These are phyloP conservation scores for Candida mesenterica DNA, from an alignment of 1,139 yeast genomes.

Conservation along the genomic window DNA sequence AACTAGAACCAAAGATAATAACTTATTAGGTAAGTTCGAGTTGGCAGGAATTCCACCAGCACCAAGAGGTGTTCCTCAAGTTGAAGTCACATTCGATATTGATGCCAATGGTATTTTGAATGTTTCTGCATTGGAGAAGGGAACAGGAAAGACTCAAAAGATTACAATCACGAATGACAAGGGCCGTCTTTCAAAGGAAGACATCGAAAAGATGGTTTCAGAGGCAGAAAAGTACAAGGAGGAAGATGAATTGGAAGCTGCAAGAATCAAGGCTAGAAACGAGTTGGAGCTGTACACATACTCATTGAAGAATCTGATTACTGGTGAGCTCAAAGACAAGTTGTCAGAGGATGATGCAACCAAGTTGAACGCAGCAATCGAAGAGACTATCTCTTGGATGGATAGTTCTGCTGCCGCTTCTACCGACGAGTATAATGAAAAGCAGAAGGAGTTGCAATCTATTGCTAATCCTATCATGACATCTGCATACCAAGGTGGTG, in stretches of 20 bases:
- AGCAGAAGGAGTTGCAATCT: slow-evolving; percentile 63
- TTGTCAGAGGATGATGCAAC: slow-evolving; percentile 45
- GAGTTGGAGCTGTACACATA: slow-evolving; percentile 87
- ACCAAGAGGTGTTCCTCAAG: slow-evolving; percentile 50
- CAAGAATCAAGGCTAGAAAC: slow-evolving; percentile 75
- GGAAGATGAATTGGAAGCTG: slow-evolving; percentile 80
- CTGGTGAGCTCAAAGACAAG: slow-evolving; percentile 51
- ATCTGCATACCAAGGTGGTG: slow-evolving; percentile 60
- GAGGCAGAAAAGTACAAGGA: slow-evolving; percentile 78
- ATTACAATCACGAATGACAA: slow-evolving; percentile 62
- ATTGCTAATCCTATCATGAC: slow-evolving; percentile 66
- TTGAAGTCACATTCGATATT: slow-evolving; percentile 45
- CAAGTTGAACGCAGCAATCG: slow-evolving; percentile 39
- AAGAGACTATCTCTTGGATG: slow-evolving; percentile 49
- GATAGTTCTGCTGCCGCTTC: slow-evolving; percentile 52
- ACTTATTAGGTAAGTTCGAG: slow-evolving; percentile 46
- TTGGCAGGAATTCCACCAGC: slow-evolving; percentile 49
- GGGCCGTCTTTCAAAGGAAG: slow-evolving; percentile 29
- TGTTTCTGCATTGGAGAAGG: slow-evolving; percentile 46
- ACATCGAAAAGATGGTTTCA: slow-evolving; percentile 27
- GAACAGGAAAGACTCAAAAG: slow-evolving; percentile 66
- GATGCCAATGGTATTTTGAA: slow-evolving; percentile 50
- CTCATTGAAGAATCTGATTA: slow-evolving; percentile 62
- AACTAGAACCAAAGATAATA: slow-evolving; percentile 44
- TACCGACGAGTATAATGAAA: slow-evolving; percentile 56